phyloP scores from a whole-genome alignment of 768 basidiomycete species.

The Pulveroboletus sp. region DNA sequence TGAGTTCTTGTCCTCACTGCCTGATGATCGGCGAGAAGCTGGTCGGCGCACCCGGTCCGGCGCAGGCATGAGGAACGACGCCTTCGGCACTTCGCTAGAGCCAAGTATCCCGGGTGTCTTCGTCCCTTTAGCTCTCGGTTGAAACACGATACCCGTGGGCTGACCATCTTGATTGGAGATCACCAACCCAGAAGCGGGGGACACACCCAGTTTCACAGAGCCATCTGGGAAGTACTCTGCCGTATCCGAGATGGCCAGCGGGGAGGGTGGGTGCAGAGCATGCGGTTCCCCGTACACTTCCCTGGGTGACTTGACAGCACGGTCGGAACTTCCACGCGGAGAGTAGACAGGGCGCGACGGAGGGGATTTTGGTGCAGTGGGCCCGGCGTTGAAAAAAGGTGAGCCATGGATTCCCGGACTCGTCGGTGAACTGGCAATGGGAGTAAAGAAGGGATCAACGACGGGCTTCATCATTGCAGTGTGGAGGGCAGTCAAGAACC shows the following conservation, averaged over 20 bases:
- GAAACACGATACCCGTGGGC: conserved; percentile 94
- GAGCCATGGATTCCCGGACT: conserved; percentile 60
- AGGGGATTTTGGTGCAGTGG: conserved; percentile 40
- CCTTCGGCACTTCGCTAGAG: conserved; percentile 47
- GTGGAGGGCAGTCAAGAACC: conserved; percentile 87
- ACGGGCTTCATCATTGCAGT: conserved; percentile 83
- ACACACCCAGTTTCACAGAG: conserved; percentile 65
- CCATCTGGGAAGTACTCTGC: conserved; percentile 66
- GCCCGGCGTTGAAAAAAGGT: conserved; percentile 40
- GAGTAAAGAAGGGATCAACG: conserved; percentile 87
- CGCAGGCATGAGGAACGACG: conserved; percentile 30
- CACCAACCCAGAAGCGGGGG: conserved; percentile 81
- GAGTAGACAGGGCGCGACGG: conserved; percentile 39
- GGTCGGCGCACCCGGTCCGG: conserved; percentile 28
- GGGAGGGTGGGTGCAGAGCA: conserved; percentile 57
- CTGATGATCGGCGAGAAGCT: conserved; percentile 24
- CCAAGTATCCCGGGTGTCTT: conserved; percentile 28
- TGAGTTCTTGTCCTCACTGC: conserved; percentile 27
- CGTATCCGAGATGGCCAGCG: conserved; percentile 62
- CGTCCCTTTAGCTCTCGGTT: conserved; percentile 56
- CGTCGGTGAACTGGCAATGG: conserved; percentile 90
- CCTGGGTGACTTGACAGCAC: conserved; percentile 54
- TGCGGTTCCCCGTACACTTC: conserved; percentile 38
- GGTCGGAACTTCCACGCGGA: conserved; percentile 59
- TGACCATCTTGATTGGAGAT: conserved; percentile 93